Evolutionary conservation across 2,329 filamentous ascomycete species (phyloP), one percentile per base, ranked within the genome.

Genomic region (Claviceps sp.): DNA sequence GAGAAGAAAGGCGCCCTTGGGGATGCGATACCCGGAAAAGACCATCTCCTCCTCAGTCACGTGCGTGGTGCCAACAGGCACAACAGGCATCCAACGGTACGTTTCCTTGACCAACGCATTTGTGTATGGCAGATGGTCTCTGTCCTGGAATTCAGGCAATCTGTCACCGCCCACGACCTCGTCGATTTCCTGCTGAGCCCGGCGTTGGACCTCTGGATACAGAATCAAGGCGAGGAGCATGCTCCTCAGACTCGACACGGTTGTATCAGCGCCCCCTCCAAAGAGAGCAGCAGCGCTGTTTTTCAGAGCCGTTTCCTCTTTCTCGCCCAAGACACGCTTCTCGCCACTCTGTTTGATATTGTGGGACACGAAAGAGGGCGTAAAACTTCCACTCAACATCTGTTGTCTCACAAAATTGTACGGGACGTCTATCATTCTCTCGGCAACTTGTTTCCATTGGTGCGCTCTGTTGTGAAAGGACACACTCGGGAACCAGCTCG

Each of bases 181-280:
- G 45, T 75, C 71, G 4, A 78, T 64, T 45, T 73, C 69, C 0
- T 57, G 56, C 40, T 71, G 70, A 0, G 67, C 72, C 40, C 59
- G 62, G 53, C 59, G 68, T 54, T 75, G 72, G 0, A 74, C 69
- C 0, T 65, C 65, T 1, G 65, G 64, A 16, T 68, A 64, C 1
- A 72, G 56, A 0, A 67, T 57, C 72, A 78, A 75, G 5, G 75
- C 76, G 20, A 72, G 63, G 1, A 74, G 61, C 54, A 76, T 73
- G 47, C 22, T 47, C 18, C 5, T 43, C 0, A 56, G 7, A 6
- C 45, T 45, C 5, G 47, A 41, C 8, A 49, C 37, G 6, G 37
- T 52, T 1, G 55, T 56, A 8, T 56, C 55, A 1, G 51, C n/a
- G 3, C 60, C 66, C 24, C 34, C 56, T 5, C 18, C 50, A 40